phyloP scores from a whole-genome alignment of 768 basidiomycete species.

The Rhodocollybia butyracea region DNA sequence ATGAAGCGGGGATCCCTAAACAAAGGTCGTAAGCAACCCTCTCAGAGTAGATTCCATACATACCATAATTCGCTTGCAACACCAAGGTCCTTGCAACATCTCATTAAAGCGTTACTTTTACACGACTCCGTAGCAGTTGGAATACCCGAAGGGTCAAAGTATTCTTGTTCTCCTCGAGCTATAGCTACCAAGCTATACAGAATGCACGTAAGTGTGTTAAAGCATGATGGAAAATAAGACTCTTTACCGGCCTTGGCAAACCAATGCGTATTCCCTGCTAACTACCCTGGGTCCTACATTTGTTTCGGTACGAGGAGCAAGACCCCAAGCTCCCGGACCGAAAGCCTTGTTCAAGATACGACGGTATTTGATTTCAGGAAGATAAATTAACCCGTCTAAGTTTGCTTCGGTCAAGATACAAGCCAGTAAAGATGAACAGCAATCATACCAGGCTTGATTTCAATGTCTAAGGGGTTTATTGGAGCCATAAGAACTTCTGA shows the following conservation, averaged over 20 bases:
- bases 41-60: conserved; percentile 15
- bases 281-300: conserved; percentile 87
- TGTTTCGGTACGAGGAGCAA: conserved; percentile 90
- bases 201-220: background rate
- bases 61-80: conserved; percentile 96
- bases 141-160: conserved; percentile 87
- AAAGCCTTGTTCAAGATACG: conserved; percentile 90
- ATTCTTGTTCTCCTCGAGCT: conserved; percentile 94
- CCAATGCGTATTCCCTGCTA: conserved; percentile 90
- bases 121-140: conserved; percentile 93
- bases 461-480: conserved; percentile 74
- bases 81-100: conserved; percentile 95
- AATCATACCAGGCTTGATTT: conserved; percentile 86
- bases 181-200: conserved; percentile 74
- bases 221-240: conserved; percentile 21
- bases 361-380: conserved; percentile 96
- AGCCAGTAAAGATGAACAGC: background rate
- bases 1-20: conserved; percentile 94
- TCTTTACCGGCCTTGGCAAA: conserved; percentile 88
- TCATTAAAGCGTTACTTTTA: conserved; percentile 96
- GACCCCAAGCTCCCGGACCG: conserved; percentile 95
- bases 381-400: conserved; percentile 87
- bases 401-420: background rate
- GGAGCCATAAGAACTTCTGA: conserved; percentile 72
- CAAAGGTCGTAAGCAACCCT: background rate